Evolutionary conservation across 768 basidiomycete genomes (phyloP), one percentile per base, ranked within the genome.

Genomic region (Nidularia pulvinata): DNA sequence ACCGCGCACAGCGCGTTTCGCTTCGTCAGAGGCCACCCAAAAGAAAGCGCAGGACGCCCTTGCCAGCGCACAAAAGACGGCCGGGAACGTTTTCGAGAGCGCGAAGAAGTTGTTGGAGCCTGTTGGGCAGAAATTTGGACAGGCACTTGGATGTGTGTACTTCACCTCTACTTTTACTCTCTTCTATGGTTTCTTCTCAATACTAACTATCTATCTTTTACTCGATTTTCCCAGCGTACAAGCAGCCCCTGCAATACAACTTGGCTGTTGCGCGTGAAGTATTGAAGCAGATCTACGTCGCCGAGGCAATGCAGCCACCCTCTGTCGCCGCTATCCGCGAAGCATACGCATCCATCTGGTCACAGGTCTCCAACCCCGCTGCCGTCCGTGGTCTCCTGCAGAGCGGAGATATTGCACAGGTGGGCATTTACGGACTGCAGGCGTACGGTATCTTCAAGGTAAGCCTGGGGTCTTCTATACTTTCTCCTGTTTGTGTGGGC

Each of bases 371-470:
- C 50, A 82, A 79, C 65, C 67, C 75, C 0, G 71, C 73, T 22
- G 90, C 85, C 69, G 86, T 86, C 83, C 79, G 84, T 9, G 74
- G 81, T 54, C 66, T 86, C 11, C 62, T 82, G 13, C 67, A 74
- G 60, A 84, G 74, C 47, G 91, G 92, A 6, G 85, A 91, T 61
- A 81, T 85, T 70, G 78, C 78, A 5, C 79, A 80, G 60, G 76
- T 93, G 30, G 84, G 84, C 7, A 67, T 93, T 13, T 92, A 93
- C 65, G 91, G 83, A 6, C 64, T 93, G 22, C 92, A 96, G 72
- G 93, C 91, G 34, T 96, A 95, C 65, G 87, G 88, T 13, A 88
- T 96, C 61, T 96, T 90, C 80, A 91, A 91, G 78, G 90, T 88
- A 56, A 34, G 82, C 68, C 34, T 0, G 44, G 11, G 14, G 30